Conservation (phyloP, 495 filamentous ascomycete species). For the Neurospora hispaniola region DNA sequence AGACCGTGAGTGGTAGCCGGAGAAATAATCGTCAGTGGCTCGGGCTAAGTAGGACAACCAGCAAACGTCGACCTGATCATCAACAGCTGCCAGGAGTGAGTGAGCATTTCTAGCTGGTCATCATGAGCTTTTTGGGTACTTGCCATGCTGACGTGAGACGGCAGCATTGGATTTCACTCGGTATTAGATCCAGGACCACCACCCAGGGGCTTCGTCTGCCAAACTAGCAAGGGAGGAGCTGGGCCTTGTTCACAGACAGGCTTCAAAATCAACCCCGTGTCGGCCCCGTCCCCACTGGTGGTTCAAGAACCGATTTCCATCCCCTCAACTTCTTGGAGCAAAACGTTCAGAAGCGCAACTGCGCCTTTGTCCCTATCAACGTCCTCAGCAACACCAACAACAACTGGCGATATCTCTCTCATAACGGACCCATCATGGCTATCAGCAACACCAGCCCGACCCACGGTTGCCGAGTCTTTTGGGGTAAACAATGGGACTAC, state of each 20-base stretch:
- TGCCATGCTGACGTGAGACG: neutral
- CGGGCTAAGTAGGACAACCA: constrained; percentile 19
- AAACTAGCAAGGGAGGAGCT: constrained; percentile 1
- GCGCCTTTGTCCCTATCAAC: neutral
- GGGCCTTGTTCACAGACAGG: constrained; percentile 4
- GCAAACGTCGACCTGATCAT: constrained; percentile 36
- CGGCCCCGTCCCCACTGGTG: neutral
- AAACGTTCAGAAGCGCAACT: neutral
- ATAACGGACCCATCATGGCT: neutral
- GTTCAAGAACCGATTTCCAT: neutral
- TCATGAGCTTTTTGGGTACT: neutral
- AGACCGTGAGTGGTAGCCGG: constrained; percentile 31
- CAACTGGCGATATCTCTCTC: neutral
- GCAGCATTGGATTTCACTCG: constrained; percentile 26
- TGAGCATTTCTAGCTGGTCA: neutral
- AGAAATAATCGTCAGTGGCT: constrained; percentile 1
- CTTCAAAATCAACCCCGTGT: neutral
- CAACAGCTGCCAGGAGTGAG: constrained; percentile 39
- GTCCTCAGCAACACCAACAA: neutral
- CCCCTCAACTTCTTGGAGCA: neutral
- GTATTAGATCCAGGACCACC: constrained; percentile 33
- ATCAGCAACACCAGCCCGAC: constrained; percentile 3
- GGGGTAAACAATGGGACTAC: constrained; percentile 1
- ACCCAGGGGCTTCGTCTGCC: constrained; percentile 13
- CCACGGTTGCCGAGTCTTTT: neutral